These are phyloP conservation scores for Pseudozyma tsukubaensis DNA, from an alignment of 1,284 basidiomycete species.

Conservation along the genomic window DNA sequence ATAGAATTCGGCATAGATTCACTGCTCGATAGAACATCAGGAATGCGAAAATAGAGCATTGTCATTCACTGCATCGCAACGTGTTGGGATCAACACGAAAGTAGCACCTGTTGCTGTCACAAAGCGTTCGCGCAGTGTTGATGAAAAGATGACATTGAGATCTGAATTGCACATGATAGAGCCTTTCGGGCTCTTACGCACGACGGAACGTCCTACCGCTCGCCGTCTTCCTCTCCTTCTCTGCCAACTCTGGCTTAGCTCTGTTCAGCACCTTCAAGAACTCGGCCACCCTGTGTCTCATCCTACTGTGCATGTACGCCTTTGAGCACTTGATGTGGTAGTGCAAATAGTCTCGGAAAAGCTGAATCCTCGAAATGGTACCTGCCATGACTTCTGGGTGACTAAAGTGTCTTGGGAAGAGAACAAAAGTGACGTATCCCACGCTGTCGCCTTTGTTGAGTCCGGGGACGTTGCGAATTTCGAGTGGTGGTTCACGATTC, in stretches of 20 bases:
- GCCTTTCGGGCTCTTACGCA: too few relatives aligned
- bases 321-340: conserved; percentile 99
- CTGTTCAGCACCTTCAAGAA: conserved; percentile 98
- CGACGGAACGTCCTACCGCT: conserved; percentile 70
- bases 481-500: conserved; percentile 92
- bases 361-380: conserved; percentile 94
- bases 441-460: conserved; percentile 87
- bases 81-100: too few relatives aligned
- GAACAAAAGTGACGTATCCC: conserved; percentile 98
- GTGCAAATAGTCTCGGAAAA: conserved; percentile 98
- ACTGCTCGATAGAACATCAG: neutral
- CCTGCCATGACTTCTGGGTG: conserved; percentile 79
- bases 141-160: neutral
- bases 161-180: neutral
- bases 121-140: too few relatives aligned
- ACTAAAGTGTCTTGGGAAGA: conserved; percentile 94
- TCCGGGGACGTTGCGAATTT: conserved; percentile 87
- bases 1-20: neutral
- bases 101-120: too few relatives aligned
- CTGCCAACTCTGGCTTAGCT: conserved; percentile 91
- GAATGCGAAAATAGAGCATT: neutral
- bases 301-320: conserved; percentile 98
- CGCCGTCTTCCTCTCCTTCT: conserved; percentile 89
- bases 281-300: conserved; percentile 93
- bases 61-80: too few relatives aligned